phyloP scores from a whole-genome alignment of 2,329 filamentous ascomycete genomes.

The Fusarium sororula region DNA sequence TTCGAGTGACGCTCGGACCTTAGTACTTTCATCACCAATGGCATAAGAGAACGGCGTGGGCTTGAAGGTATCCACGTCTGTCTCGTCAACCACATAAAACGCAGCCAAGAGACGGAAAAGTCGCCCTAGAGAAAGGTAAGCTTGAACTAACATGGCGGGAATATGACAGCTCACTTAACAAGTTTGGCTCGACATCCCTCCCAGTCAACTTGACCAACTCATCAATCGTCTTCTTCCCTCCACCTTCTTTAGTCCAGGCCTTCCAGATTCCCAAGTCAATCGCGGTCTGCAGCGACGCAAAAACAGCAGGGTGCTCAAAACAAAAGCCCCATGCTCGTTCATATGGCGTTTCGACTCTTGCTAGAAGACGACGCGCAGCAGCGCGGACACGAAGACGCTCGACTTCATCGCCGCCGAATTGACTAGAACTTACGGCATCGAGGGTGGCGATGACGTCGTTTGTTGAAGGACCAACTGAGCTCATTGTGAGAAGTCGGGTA shows the following conservation, averaged over 20 bases:
- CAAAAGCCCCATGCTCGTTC: slow-evolving; percentile 32
- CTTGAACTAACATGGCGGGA: fast-evolving
- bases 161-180: slow-evolving; percentile 3
- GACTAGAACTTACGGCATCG: background rate
- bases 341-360: slow-evolving; percentile 19
- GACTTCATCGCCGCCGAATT: slow-evolving; percentile 20
- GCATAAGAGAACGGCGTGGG: slow-evolving; percentile 20
- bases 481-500: background rate
- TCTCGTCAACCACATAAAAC: slow-evolving; percentile 30
- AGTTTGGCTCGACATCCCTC: slow-evolving; percentile 9
- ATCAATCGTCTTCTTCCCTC: slow-evolving; percentile 21
- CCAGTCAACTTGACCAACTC: slow-evolving; percentile 9
- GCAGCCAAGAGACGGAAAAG: slow-evolving; percentile 27
- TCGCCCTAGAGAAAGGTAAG: background rate
- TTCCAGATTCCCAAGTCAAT: slow-evolving; percentile 29
- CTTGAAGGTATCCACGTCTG: slow-evolving; percentile 20
- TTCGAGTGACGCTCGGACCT: slow-evolving; percentile 26
- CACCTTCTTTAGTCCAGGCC: slow-evolving; percentile 7
- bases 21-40: slow-evolving; percentile 33
- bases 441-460: slow-evolving; percentile 7
- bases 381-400: slow-evolving; percentile 30
- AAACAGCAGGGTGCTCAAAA: slow-evolving; percentile 29
- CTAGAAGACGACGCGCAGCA: slow-evolving; percentile 8
- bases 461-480: background rate
- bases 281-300: slow-evolving; percentile 19